These are phyloP conservation scores for Naegleria lovaniensis DNA, from an alignment of 208 protist genomes.

Conservation along the genomic window DNA sequence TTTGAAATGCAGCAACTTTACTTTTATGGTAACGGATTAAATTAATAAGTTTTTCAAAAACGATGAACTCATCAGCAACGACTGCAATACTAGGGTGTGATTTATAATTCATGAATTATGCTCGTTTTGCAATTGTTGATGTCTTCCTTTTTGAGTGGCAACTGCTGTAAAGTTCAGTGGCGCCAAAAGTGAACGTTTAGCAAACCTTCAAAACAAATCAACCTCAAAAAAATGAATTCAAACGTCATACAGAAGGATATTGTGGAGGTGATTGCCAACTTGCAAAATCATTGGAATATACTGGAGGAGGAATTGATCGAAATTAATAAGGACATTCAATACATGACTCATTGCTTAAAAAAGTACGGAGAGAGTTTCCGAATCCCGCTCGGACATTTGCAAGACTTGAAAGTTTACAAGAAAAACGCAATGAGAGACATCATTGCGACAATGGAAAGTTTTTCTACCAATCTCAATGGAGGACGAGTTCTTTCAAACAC, in stretches of 20 bases:
- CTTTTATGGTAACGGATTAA: no score
- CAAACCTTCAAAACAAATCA: no score
- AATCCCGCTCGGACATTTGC: background rate
- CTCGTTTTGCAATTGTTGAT: no score
- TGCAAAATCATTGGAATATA: constrained; percentile 21
- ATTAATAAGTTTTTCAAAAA: no score
- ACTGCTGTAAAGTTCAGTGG: no score
- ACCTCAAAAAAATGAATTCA: background rate
- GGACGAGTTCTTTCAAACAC: background rate
- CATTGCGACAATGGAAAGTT: constrained; percentile 14
- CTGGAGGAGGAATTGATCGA: constrained; percentile 26
- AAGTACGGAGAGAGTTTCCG: constrained; percentile 30
- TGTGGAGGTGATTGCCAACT: background rate
- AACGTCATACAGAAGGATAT: background rate
- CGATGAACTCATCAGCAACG: no score
- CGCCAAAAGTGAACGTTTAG: no score
- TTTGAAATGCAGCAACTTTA: no score
- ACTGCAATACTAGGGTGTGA: no score
- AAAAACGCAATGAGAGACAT: constrained; percentile 26
- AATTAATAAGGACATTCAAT: constrained; percentile 26
- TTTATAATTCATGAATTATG: no score
- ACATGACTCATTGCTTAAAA: constrained; percentile 13
- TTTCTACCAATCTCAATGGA: background rate
- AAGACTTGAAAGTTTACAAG: constrained; percentile 25
- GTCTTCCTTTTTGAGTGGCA: no score